Evolutionary conservation across 495 filamentous ascomycete genomes (phyloP), one percentile per base, ranked within the genome.

Genomic region (Venustampulla echinocandica): DNA sequence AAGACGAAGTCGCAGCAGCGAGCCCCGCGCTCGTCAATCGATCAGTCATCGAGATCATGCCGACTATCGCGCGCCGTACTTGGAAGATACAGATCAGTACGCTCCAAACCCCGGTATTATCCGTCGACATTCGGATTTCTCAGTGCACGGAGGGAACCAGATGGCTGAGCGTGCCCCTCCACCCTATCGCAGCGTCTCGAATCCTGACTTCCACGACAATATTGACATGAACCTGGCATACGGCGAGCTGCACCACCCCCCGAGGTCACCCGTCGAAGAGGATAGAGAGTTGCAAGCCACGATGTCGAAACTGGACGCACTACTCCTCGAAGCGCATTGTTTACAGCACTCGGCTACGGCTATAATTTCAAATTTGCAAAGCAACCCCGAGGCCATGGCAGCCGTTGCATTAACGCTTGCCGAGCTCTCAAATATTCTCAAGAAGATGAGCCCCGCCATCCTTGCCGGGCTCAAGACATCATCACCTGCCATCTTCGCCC

Each of bases 201-300:
- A 69, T 42, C 59, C 63, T 9, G 57, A 66, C n/a, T 42, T 68
- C 36, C 51, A 47, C 33, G 75, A 80, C 36, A 64, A 79, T 24
- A 80, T 93, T 48, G 89, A 95, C 53, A 87, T 92, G 83, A 73
- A 92, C 53, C 69, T 95, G 17, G 89, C 89, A 14, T 95, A 95
- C 59, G 89, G 89, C 27, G 67, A 77, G 25, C 61, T 84, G 2
- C 37, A 40, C 22, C 9, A 17, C 6, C 62, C 66, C 46, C 52
- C 42, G 43, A 65, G 59, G 34, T 42, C 56, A 9, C 52, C 61
- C 9, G 45, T 54, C 37, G 64, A 70, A 32, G 37, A 52, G 35
- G 64, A 77, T 14, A 76, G 84, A 41, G 73, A 88, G 55, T 70
- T 90, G 2, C 68, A 76, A 39, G 71, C 62, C 14, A 75, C 90